phyloP scores from a whole-genome alignment of 192 early-diverging fungal genomes.

The Ambispora gerdemannii region DNA sequence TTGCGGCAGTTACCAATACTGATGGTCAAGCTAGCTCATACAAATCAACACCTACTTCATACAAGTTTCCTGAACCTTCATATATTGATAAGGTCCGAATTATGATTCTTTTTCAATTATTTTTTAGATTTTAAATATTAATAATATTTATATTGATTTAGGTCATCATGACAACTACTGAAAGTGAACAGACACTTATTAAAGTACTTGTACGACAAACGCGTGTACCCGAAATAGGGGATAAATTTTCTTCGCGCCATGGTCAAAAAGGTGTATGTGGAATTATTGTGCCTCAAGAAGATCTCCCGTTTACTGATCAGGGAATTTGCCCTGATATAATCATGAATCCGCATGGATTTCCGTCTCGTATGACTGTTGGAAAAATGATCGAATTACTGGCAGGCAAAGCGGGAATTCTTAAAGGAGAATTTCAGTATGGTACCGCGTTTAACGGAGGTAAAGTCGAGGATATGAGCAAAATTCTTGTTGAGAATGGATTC shows the following conservation, averaged over 20 bases:
- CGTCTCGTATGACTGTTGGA: constrained; percentile 98
- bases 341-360: constrained; percentile 99
- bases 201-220: constrained; percentile 91
- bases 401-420: constrained; percentile 92
- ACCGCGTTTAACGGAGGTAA: constrained; percentile 93
- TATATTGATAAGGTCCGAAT: constrained; percentile 96
- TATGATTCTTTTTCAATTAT: too few relatives aligned
- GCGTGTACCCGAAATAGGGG: constrained; percentile 91
- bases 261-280: constrained; percentile 98
- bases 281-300: constrained; percentile 95
- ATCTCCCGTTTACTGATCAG: constrained; percentile 93
- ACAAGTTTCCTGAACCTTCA: constrained; percentile 86
- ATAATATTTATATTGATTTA: constrained; percentile 36
- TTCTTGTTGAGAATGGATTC: constrained; percentile 89
- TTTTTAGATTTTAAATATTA: too few relatives aligned
- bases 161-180: constrained; percentile 74
- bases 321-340: constrained; percentile 94
- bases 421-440: constrained; percentile 90
- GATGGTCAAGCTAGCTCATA: too few relatives aligned
- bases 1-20: constrained; percentile 58
- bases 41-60: constrained; percentile 69
- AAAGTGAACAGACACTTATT: constrained; percentile 87
- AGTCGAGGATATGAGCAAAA: constrained; percentile 94
- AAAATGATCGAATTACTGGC: constrained; percentile 98
- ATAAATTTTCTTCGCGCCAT: constrained; percentile 98